These are phyloP conservation scores for Leccinum disarticulatum DNA, from an alignment of 768 basidiomycete species.

Conservation along the genomic window DNA sequence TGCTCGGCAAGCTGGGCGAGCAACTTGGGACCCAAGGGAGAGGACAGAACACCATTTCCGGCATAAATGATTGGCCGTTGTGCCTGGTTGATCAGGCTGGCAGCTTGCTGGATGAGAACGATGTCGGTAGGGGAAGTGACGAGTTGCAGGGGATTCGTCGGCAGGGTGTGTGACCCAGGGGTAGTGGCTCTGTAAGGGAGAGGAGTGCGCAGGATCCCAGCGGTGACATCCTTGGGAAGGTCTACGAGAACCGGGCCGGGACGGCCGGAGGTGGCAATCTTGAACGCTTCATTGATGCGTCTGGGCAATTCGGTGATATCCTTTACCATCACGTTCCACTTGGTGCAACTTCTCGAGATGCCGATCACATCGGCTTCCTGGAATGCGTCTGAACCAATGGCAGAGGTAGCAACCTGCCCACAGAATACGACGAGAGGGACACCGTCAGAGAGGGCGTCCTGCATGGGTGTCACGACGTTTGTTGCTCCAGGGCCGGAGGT, in stretches of 20 bases:
- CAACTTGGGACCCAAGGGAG: constrained; percentile 77
- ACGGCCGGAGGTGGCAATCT: constrained; percentile 95
- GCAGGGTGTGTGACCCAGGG: constrained; percentile 76
- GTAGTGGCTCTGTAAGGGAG: constrained; percentile 85
- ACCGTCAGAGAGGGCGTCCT: constrained; percentile 94
- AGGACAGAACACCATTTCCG: constrained; percentile 86
- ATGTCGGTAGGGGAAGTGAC: constrained; percentile 59
- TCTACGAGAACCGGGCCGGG: constrained; percentile 98
- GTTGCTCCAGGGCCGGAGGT: constrained; percentile 98
- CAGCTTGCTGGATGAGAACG: constrained; percentile 75
- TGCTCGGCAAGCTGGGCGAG: constrained; percentile 74
- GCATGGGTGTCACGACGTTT: constrained; percentile 97
- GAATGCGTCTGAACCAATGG: constrained; percentile 98
- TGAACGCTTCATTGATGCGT: constrained; percentile 98
- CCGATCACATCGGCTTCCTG: constrained; percentile 98
- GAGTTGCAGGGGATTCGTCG: constrained; percentile 67
- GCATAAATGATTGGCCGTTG: constrained; percentile 91
- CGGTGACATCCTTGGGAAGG: constrained; percentile 98
- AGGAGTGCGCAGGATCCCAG: constrained; percentile 81
- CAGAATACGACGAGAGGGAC: constrained; percentile 93
- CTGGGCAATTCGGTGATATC: constrained; percentile 93
- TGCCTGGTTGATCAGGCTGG: constrained; percentile 87
- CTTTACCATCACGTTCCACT: constrained; percentile 99
- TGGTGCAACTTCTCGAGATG: constrained; percentile 95
- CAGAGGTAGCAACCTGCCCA: constrained; percentile 98